phyloP scores from a whole-genome alignment of 306 rosid genomes.

The Mimosa bimucronata region DNA sequence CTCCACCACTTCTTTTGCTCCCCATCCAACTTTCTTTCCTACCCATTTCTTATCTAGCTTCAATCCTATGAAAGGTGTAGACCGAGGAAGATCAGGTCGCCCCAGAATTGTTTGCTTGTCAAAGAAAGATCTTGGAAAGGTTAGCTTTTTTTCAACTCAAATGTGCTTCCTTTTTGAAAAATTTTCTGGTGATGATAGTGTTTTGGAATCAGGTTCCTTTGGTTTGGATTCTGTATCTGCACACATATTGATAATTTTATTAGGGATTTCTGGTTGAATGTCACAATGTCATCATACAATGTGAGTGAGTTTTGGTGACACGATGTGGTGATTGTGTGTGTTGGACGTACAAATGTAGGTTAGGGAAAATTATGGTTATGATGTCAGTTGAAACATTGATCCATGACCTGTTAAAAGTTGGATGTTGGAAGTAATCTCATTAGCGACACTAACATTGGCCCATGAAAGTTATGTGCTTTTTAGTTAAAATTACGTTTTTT shows the following conservation, averaged over 20 bases:
- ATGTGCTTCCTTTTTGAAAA: not conserved
- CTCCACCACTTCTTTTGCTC: conserved; percentile 24
- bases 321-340: not conserved
- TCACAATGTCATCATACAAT: not conserved
- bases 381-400: not conserved
- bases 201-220: not conserved
- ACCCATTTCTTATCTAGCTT: conserved; percentile 36
- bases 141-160: conserved; percentile 25
- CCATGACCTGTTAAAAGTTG: not conserved
- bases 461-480: not conserved
- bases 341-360: not conserved
- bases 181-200: not conserved
- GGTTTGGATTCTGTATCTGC: not conserved
- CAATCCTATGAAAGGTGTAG: conserved; percentile 25
- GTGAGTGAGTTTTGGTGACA: not conserved
- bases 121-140: conserved; percentile 43
- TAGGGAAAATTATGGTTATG: not conserved
- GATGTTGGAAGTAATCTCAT: too few species aligned
- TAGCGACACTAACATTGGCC: not conserved
- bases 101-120: conserved; percentile 48
- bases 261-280: not conserved
- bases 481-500: not conserved
- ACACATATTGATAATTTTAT: not conserved
- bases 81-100: conserved; percentile 31
- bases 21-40: conserved; percentile 22